phyloP scores from a whole-genome alignment of 164 flowering plant species.

The Magnolia kwangsiensis region DNA sequence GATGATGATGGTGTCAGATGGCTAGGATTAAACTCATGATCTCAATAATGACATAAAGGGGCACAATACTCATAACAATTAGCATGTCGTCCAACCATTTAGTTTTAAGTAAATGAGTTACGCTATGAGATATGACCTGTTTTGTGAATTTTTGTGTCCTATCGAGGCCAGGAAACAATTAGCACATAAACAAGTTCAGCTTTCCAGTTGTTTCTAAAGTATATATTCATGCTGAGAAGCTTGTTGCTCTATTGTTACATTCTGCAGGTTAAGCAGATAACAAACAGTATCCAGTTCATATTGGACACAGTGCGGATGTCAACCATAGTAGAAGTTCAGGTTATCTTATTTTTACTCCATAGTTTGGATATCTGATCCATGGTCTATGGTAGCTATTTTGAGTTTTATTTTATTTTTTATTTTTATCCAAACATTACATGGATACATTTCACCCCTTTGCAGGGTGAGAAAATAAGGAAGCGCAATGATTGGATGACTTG shows the following conservation, averaged over 20 bases:
- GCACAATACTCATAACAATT: no score
- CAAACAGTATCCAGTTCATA: constrained; percentile 39
- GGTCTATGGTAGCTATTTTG: not conserved
- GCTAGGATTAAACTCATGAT: no score
- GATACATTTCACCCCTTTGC: constrained; percentile 2
- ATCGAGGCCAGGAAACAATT: not conserved
- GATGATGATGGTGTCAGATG: no score
- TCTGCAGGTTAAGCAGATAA: constrained; percentile 56
- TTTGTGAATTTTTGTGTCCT: not conserved
- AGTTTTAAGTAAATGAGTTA: no score
- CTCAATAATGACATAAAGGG: no score
- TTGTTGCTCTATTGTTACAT: constrained; percentile 4
- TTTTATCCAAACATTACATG: not conserved
- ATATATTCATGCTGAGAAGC: not conserved
- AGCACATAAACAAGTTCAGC: not conserved
- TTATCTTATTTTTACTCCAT: constrained; percentile 8
- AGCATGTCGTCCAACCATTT: no score
- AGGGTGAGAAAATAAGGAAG: constrained; percentile 63
- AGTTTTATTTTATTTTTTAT: not conserved
- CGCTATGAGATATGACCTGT: not conserved
- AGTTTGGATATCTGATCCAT: not conserved
- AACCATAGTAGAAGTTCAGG: constrained; percentile 60
- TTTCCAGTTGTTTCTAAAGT: not conserved
- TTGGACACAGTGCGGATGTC: constrained; percentile 53
- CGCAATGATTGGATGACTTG: constrained; percentile 59